phyloP scores from a whole-genome alignment of 1,284 basidiomycete species.

The Phenoliferia sp. region DNA sequence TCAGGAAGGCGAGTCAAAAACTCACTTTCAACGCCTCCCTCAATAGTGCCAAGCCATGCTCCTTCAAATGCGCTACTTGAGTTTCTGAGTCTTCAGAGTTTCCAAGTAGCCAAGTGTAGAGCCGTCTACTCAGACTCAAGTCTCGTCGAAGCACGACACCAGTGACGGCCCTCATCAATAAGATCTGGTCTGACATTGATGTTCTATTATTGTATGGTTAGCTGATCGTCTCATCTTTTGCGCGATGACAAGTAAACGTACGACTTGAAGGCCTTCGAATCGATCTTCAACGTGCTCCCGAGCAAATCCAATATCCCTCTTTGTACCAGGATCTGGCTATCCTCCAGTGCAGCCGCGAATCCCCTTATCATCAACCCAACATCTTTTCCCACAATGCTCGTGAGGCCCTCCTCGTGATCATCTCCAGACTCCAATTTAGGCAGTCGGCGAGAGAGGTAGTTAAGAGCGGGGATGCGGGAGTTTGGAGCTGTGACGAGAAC shows the following conservation, averaged over 20 bases:
- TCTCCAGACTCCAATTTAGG: conserved; percentile 54
- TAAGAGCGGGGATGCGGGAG: conserved; percentile 78
- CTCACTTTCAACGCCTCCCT: conserved; percentile 61
- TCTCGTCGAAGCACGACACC: conserved; percentile 83
- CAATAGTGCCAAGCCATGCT: conserved; percentile 65
- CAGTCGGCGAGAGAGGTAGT: conserved; percentile 75
- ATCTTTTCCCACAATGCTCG: conserved; percentile 70
- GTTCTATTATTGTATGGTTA: conserved; percentile 18
- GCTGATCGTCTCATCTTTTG: too few species aligned
- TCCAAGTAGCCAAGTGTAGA: conserved; percentile 91
- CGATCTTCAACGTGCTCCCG: conserved; percentile 64
- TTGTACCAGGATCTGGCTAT: conserved; percentile 81
- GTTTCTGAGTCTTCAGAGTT: conserved; percentile 66
- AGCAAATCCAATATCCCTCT: conserved; percentile 76
- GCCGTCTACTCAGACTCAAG: conserved; percentile 81
- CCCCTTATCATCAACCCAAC: conserved; percentile 88
- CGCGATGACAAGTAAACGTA: conserved; percentile 53
- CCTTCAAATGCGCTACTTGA: conserved; percentile 65
- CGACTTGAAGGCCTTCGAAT: conserved; percentile 63
- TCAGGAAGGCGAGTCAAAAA: conserved; percentile 13
- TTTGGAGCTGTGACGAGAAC: conserved; percentile 84
- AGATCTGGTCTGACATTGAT: conserved; percentile 30
- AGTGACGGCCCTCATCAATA: conserved; percentile 33
- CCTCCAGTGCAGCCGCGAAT: conserved; percentile 80
- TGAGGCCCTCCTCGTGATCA: conserved; percentile 60